A percentile compares a stretch with the other conserved stretches of the same genome.
These are phyloP conservation scores for Begonia fuchsioides DNA, from an alignment of 306 rosid species.

Conservation along the genomic window DNA sequence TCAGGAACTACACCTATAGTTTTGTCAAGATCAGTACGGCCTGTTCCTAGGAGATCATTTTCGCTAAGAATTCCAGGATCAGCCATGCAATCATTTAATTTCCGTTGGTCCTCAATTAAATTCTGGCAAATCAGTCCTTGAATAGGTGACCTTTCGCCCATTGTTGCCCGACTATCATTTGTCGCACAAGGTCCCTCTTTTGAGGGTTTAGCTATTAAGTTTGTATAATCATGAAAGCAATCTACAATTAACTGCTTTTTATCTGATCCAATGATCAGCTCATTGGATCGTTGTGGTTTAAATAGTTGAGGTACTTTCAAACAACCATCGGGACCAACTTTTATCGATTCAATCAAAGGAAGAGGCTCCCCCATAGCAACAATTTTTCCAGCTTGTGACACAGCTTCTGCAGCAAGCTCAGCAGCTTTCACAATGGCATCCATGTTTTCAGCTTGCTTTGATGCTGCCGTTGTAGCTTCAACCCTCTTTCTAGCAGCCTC, in stretches of 20 bases:
- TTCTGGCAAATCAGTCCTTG: conserved; percentile 19
- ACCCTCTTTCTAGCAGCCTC: conserved; percentile 72
- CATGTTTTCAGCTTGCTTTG: conserved; percentile 84
- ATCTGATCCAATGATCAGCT: conserved; percentile 25
- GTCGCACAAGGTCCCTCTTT: conserved; percentile 22
- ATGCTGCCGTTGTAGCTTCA: conserved; percentile 83
- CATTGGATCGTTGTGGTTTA: conserved; percentile 25
- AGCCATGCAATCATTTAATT: conserved; percentile 24
- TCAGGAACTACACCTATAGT: conserved; percentile 35
- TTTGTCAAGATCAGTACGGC: conserved; percentile 32
- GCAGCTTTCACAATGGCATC: conserved; percentile 96
- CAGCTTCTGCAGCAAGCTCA: conserved; percentile 97
- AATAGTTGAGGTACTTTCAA: conserved; percentile 33
- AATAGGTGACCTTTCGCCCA: conserved; percentile 24
- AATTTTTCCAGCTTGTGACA: conserved; percentile 88
- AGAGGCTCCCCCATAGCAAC: conserved; percentile 84
- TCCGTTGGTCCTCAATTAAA: conserved; percentile 23
- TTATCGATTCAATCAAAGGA: conserved; percentile 36
- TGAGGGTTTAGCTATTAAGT: conserved; percentile 17
- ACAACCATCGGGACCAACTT: conserved; percentile 61
- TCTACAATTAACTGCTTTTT: conserved; percentile 1
- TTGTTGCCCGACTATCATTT: conserved; percentile 21
- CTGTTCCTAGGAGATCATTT: conserved; percentile 31
- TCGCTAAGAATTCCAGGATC: conserved; percentile 12
- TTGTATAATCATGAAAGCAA: conserved; percentile 23